These are phyloP conservation scores for Clonostachys solani DNA, from an alignment of 2,329 filamentous ascomycete species.

Conservation along the genomic window DNA sequence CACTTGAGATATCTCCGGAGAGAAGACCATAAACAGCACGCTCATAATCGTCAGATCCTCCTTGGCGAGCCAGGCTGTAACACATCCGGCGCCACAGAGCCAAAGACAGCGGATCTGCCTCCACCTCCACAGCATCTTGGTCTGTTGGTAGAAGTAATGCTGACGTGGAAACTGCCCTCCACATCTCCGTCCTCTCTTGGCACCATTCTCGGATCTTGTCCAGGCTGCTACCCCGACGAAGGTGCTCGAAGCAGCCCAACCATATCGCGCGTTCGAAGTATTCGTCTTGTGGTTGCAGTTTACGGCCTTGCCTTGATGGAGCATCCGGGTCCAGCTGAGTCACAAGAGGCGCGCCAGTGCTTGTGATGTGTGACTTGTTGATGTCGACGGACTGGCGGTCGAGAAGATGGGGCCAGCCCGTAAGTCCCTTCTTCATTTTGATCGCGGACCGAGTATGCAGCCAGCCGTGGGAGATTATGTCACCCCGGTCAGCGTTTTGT, in stretches of 20 bases:
- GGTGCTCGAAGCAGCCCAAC: slow-evolving; percentile 90
- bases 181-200: slow-evolving; percentile 77
- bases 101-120: slow-evolving; percentile 36
- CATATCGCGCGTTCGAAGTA: slow-evolving; percentile 89
- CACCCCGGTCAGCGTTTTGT: slow-evolving; percentile 70
- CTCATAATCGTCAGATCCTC: slow-evolving; percentile 72
- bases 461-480: slow-evolving; percentile 85
- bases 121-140: slow-evolving; percentile 22
- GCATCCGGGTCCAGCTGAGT: slow-evolving; percentile 93
- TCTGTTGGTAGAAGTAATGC: slow-evolving; percentile 58
- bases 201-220: slow-evolving; percentile 81
- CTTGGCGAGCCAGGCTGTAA: slow-evolving; percentile 64
- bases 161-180: slow-evolving; percentile 81
- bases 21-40: slow-evolving; percentile 86
- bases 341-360: slow-evolving; percentile 62
- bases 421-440: slow-evolving; percentile 82
- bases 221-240: slow-evolving; percentile 76
- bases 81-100: slow-evolving; percentile 77
- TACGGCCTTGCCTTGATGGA: slow-evolving; percentile 70
- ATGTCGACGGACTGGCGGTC: slow-evolving; percentile 58
- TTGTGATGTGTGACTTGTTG: slow-evolving; percentile 50
- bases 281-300: slow-evolving; percentile 76
- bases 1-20: slow-evolving; percentile 76
- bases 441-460: slow-evolving; percentile 86
- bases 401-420: slow-evolving; percentile 60